Percentiles rank a stretch among this genome's conserved stretches.
phyloP scores from a whole-genome alignment of 2,329 filamentous ascomycete species.

The Cordyceps militaris region DNA sequence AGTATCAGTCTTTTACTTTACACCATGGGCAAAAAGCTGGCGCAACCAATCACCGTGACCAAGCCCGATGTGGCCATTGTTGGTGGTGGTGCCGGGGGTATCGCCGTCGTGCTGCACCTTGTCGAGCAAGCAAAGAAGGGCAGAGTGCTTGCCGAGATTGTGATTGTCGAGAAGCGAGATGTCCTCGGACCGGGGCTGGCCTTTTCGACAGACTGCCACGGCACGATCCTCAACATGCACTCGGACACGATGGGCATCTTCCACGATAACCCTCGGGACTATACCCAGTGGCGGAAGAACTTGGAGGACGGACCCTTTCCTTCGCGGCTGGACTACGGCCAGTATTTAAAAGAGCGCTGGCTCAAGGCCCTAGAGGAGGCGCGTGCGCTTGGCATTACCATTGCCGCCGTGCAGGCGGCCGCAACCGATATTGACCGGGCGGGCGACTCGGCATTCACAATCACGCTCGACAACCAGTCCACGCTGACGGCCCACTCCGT shows the following conservation, averaged over 20 bases:
- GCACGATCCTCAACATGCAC: slow-evolving; percentile 13
- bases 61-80: slow-evolving; percentile 8
- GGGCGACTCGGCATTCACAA: neutral
- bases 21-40: slow-evolving; percentile 7
- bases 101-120: slow-evolving; percentile 10
- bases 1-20: neutral
- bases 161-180: slow-evolving; percentile 2
- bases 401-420: neutral
- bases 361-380: neutral
- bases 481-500: neutral
- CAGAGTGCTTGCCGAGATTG: neutral
- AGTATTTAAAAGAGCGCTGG: slow-evolving; percentile 4
- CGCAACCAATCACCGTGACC: neutral
- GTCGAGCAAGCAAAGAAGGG: slow-evolving; percentile 10
- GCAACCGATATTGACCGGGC: slow-evolving; percentile 1
- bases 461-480: neutral
- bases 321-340: slow-evolving; percentile 8
- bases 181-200: slow-evolving; percentile 3
- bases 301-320: slow-evolving; percentile 10
- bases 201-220: slow-evolving; percentile 9
- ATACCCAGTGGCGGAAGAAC: slow-evolving; percentile 9
- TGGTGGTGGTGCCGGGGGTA: slow-evolving; percentile 8
- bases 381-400: neutral
- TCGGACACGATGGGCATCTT: slow-evolving; percentile 12
- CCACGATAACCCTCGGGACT: slow-evolving; percentile 8